Percentiles rank a stretch among this genome's conserved stretches.
These are phyloP conservation scores for Chimonanthus praecox DNA, from an alignment of 164 flowering plant species.

Conservation along the genomic window DNA sequence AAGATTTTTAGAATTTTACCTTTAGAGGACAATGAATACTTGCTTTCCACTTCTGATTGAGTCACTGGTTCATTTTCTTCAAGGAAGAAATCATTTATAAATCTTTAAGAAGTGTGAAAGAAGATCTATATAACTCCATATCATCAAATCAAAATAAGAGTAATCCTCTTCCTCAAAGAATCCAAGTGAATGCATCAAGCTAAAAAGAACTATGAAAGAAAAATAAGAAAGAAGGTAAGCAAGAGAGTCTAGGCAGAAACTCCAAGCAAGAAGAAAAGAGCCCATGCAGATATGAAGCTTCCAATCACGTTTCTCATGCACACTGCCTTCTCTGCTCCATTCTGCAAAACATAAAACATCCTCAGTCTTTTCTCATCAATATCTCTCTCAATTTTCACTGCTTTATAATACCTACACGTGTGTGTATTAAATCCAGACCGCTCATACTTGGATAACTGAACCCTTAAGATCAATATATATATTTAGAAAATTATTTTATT, in stretches of 20 bases:
- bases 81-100: too few relatives aligned
- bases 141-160: too few relatives aligned
- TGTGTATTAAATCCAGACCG: background rate
- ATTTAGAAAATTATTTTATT: too few relatives aligned
- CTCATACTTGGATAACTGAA: background rate
- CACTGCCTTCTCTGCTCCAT: conserved; percentile 35
- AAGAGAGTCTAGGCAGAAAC: background rate
- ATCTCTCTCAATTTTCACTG: too few relatives aligned
- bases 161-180: too few relatives aligned
- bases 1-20: too few relatives aligned
- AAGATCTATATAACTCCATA: too few relatives aligned
- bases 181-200: background rate
- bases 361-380: background rate
- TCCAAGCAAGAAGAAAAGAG: background rate
- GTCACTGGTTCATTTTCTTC: too few relatives aligned
- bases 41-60: too few relatives aligned
- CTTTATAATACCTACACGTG: too few relatives aligned
- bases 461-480: background rate
- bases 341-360: conserved; percentile 29
- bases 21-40: too few relatives aligned
- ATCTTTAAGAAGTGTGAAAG: too few relatives aligned
- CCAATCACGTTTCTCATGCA: background rate
- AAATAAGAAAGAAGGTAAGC: background rate
- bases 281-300: conserved; percentile 3
- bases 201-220: background rate